Evolutionary conservation across 2,329 filamentous ascomycete genomes (phyloP), one percentile per base, ranked within the genome.

Genomic region (Pseudogymnoascus sp.): DNA sequence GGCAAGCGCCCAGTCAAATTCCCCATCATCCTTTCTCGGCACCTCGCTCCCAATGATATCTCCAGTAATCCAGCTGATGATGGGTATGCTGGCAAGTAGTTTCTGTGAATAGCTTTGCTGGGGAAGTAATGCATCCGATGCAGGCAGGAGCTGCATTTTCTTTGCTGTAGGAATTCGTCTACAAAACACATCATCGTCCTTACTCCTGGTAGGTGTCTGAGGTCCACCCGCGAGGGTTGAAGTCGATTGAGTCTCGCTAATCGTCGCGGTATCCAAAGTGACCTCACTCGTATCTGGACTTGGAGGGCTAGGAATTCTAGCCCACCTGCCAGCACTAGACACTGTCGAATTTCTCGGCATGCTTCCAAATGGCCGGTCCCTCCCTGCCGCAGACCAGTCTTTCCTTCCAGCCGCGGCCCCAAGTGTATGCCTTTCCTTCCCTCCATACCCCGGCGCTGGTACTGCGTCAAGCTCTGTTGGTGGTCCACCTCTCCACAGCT

Each of bases 11-110:
- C 87, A 89, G 74, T 97, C 93, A 69, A 96, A 93, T 44, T 85
- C 86, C 64, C 90, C 90, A 47, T 82, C 79, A 62, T 91, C 88
- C 62, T 82, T 87, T 44, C 88, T 81, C 7, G 90, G 90, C 40
- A 93, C 85, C 72, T 88, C 83, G 71, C 86, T 86, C 5, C 90
- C 90, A 70, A 93, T 92, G 74, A 93, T 85, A 69, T 81, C 76
- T 67, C 78, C 86, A 53, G 85, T 86, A 71, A 92, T 88, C 85
- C 87, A 91, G 69, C 83, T 83, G 65, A 91, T 76, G 65, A 91
- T 80, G 2, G 89, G 89, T 42, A 91, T 83, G 62, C 82, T 83
- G 67, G 83, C 82, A 63, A 89, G 75, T 19, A 90, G 72, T 61
- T 85, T 82, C 74, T 90, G 86, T 36, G 82, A 77, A 63, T 85